Conservation (phyloP, 257 asterid genomes). For the Primulina eburnea region DNA sequence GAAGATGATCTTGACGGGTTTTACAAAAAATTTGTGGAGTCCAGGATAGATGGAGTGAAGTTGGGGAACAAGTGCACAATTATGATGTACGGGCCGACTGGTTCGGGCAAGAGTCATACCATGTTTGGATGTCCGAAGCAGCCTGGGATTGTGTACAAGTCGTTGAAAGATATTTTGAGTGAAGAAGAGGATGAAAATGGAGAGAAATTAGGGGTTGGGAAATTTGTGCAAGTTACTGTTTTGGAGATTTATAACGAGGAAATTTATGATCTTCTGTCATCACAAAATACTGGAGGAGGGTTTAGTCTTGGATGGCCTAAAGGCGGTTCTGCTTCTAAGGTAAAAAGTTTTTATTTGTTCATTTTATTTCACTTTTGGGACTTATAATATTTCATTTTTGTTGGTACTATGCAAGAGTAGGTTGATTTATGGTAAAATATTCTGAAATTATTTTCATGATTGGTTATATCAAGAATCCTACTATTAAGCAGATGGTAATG, state of each 20-base stretch:
- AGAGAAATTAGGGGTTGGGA: conserved; percentile 50
- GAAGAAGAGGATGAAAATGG: conserved; percentile 49
- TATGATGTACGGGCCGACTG: conserved; percentile 98
- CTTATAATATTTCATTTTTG: background rate
- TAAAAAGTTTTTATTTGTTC: conserved; percentile 14
- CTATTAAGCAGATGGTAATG: background rate
- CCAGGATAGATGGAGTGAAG: conserved; percentile 75
- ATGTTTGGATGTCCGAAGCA: conserved; percentile 80
- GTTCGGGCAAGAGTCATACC: conserved; percentile 91
- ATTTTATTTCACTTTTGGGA: background rate
- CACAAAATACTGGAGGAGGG: conserved; percentile 59
- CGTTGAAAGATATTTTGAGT: conserved; percentile 73
- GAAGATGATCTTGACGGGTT: conserved; percentile 72
- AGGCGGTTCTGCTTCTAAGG: conserved; percentile 73
- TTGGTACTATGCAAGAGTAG: background rate
- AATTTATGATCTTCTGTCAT: conserved; percentile 68
- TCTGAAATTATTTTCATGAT: too few species aligned
- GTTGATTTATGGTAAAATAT: too few species aligned
- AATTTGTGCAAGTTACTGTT: conserved; percentile 83
- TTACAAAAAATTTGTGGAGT: conserved; percentile 66
- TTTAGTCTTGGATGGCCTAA: conserved; percentile 76
- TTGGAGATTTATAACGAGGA: conserved; percentile 94
- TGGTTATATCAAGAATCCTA: background rate
- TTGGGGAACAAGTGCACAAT: conserved; percentile 84
- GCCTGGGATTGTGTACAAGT: conserved; percentile 81